These are phyloP conservation scores for Aspergillus udagawae DNA, from an alignment of 2,329 filamentous ascomycete genomes.

Conservation along the genomic window DNA sequence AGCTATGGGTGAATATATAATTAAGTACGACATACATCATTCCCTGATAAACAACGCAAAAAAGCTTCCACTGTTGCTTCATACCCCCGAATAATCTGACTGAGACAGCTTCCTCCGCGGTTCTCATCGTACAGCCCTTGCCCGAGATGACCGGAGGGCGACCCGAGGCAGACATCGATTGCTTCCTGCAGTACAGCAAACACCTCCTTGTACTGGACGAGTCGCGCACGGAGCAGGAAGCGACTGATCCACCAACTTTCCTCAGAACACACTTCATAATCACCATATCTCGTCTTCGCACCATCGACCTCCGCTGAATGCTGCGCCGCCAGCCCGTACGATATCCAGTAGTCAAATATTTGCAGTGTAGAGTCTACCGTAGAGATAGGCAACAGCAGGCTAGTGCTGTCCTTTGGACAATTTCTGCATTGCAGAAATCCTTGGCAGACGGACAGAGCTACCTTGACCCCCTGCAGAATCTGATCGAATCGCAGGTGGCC, in stretches of 20 bases:
- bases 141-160: background rate
- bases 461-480: conserved; percentile 28
- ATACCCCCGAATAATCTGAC: conserved; percentile 26
- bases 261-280: conserved; percentile 27
- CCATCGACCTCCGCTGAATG: background rate
- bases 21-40: conserved; percentile 24
- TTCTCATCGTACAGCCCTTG: conserved; percentile 1
- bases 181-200: conserved; percentile 20
- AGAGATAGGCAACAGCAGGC: conserved; percentile 26
- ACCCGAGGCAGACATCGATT: conserved; percentile 7
- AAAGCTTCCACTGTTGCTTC: conserved; percentile 27
- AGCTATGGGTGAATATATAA: too few relatives aligned
- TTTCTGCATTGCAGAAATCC: conserved; percentile 26
- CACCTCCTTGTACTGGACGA: conserved; percentile 26
- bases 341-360: conserved; percentile 29
- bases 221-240: conserved; percentile 24
- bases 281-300: conserved; percentile 24
- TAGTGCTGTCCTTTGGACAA: conserved; percentile 28
- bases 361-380: conserved; percentile 29
- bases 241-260: conserved; percentile 26
- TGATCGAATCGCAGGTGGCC: conserved; percentile 29
- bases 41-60: conserved; percentile 21
- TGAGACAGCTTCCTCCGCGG: conserved; percentile 19
- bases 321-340: conserved; percentile 16
- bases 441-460: conserved; percentile 26